Evolutionary conservation across 257 asterid genomes (phyloP).

Genomic region (Petunia secreta): DNA sequence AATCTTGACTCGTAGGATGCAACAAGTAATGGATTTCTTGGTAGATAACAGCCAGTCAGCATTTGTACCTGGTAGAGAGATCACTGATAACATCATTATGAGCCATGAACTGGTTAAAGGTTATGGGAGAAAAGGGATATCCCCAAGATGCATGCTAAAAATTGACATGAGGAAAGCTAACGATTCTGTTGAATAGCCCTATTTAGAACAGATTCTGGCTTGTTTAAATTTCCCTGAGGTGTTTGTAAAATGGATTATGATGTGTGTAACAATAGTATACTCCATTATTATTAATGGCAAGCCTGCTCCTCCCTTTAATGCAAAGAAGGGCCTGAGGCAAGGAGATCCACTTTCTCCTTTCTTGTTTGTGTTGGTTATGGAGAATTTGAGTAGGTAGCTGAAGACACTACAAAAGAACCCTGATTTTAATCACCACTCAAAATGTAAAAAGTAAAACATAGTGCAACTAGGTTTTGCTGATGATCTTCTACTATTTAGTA

Average conservation of each 20-base stretch:
- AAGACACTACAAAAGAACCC: background rate
- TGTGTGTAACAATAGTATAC: background rate
- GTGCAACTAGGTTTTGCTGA: background rate
- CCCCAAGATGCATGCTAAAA: background rate
- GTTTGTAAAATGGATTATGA: background rate
- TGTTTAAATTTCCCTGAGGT: background rate
- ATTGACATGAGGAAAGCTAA: background rate
- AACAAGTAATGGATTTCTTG: background rate
- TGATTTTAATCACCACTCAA: background rate
- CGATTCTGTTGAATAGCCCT: background rate
- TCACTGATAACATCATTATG: background rate
- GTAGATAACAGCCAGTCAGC: background rate
- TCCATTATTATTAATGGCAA: background rate
- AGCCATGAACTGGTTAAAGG: conserved; percentile 7
- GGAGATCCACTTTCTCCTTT: too few relatives aligned
- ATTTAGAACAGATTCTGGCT: background rate
- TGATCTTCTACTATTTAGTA: background rate
- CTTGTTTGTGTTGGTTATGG: background rate
- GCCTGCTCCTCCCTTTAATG: background rate
- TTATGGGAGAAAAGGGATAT: background rate
- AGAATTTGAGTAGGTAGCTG: background rate
- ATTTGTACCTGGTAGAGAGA: background rate
- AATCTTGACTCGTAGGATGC: background rate
- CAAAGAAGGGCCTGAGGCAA: background rate
- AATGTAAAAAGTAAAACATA: background rate